Base-by-base conservation (phyloP, 148 eudicot species). In the Nepenthes gracilis region DNA sequence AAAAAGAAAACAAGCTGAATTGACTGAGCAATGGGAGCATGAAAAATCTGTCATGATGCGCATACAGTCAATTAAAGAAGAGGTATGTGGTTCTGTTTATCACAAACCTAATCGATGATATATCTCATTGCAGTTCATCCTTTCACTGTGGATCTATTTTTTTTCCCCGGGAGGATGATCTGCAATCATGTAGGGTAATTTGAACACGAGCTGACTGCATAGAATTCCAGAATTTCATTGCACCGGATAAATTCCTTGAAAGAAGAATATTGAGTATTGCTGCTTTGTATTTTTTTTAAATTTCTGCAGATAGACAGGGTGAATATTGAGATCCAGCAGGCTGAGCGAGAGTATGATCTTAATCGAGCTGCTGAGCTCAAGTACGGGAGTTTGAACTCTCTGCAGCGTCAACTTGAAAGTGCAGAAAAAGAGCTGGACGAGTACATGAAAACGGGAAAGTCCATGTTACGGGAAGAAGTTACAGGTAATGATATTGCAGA, bases 351-450 rank as follows among this genome's bases (percentile, higher is more conserved):
- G 75, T 88, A 93, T 51, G 89, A 93, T 73, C 96, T 93, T 23
- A 88, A 86, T 67, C 89, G 91, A 68, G 98, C 98, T 15, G 98
- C 96, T 72, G 98, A 93, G 58, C 81, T 93, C 55, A 93, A 93
- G 65, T 93, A 93, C 58, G 99, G 99, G n/a, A 88, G 91, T 64
- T 74, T 93, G 62, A 93, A 86, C 69, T 78, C 99, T 56, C 73
- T 93, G 58, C 90, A 86, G 64, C 86, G 91, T 35, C 96, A 93
- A 69, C 82, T 93, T 56, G 83, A 62, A 72, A 64, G 76, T 70
- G 95, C 99, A n/a, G 99, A 93, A 62, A 86, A 81, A 48, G 95
- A 88, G 62, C 59, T 93, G 57, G 84, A 81, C 49, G 96, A 88
- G 68, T 88, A 88, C 66, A 75, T 93, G 78, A 84, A 67, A 65